Conservation (phyloP, 2,329 filamentous ascomycete species). For the Ophiostoma perfectum region DNA sequence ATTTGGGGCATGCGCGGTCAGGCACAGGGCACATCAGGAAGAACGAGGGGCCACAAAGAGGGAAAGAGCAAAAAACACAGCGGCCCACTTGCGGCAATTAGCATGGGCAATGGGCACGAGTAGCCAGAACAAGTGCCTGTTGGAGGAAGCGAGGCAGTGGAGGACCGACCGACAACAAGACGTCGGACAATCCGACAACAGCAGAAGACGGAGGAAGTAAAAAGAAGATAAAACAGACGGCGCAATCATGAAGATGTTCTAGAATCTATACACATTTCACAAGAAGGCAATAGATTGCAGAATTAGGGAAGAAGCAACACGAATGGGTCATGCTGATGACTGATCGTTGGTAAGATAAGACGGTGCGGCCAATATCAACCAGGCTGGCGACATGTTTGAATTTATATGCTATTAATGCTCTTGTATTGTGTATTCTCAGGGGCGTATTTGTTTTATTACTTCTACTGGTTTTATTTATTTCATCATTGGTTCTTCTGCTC, state of each 20-base stretch:
- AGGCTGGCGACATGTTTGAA: too few species aligned
- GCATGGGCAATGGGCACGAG: neutral
- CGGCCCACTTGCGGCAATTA: constrained; percentile 9
- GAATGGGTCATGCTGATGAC: neutral
- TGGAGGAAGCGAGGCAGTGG: neutral
- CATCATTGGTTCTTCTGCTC: too few species aligned
- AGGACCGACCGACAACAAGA: neutral
- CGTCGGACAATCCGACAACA: constrained; percentile 3
- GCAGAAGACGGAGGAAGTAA: neutral
- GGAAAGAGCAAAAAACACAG: neutral
- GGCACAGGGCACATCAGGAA: neutral
- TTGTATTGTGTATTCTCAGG: neutral
- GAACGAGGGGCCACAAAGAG: neutral
- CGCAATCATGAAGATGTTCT: neutral
- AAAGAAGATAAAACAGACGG: neutral
- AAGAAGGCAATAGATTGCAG: neutral
- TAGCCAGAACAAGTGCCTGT: neutral
- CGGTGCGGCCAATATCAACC: neutral
- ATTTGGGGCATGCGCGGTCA: neutral
- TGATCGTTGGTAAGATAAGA: neutral
- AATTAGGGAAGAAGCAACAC: neutral
- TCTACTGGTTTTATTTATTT: too few species aligned
- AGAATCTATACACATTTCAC: neutral
- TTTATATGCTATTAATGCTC: too few species aligned
- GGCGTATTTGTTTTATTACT: too few species aligned